Evolutionary conservation across 257 asterid species (phyloP), one percentile per base, ranked within the genome.

Genomic region (Galeopsis tetrahit): DNA sequence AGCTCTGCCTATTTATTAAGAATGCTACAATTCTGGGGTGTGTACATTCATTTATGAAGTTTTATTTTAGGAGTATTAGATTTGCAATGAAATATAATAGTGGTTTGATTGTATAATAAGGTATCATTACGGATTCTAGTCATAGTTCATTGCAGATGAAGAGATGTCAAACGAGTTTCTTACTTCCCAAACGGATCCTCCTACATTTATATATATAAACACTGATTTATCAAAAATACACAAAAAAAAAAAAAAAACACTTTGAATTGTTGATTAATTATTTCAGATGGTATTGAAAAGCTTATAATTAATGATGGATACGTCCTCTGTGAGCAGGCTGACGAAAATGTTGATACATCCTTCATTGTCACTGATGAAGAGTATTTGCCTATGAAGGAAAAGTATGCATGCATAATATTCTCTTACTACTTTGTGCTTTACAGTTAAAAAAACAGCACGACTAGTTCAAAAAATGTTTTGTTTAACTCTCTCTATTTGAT

Each of bases 291-390:
- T 78, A 83, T 94, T 55, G 85, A 91, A 76, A 94, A 88, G 81
- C 86, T 91, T 76, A 70, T n/a, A n/a, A n/a, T n/a, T 78, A 68
- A 87, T 94, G 96, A 91, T 94, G 97, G 99, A 94, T 85, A 43
- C 91, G 64, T 94, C 99, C 53, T 33, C 73, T 89, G 97, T 80
- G 76, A 82, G 87, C 86, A 80, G 68, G 80, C 86, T 66, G 97
- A 78, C 76, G 82, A 84, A 80, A 80, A 81, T 56, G 74, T 94
- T 32, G 99, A 91, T 66, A 90, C 91, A 40, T 84, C 96, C 56
- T 91, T 76, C 71, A n/a, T 94, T 70, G 87, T 92, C 51, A 98
- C 85, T 38, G 98, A 94, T 36, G 99, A 94, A 80, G 99, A 94
- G 79, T 94, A 79, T 82, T 77, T 94, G 84, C 99, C 98, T 55